Evolutionary conservation across 192 early-diverging fungal species (phyloP).

Genomic region (Entophlyctis luteolus): DNA sequence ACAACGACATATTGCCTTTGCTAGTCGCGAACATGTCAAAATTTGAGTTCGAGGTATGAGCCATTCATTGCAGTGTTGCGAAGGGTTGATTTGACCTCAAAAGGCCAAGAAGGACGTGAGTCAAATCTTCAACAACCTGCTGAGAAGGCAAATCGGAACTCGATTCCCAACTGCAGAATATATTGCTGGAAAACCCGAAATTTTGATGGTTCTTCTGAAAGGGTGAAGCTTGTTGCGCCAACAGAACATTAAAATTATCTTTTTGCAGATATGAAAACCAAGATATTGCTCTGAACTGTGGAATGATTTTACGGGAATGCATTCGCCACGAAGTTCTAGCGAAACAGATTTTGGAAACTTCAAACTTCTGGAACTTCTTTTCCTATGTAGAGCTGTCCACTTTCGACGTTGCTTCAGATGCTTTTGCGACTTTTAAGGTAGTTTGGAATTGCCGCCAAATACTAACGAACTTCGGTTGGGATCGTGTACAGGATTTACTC

Average conservation of each 20-base stretch:
- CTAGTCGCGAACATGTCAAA: slow-evolving; percentile 84
- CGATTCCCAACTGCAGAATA: slow-evolving; percentile 96
- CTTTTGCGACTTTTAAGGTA: slow-evolving; percentile 95
- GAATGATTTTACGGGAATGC: slow-evolving; percentile 95
- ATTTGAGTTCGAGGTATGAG: slow-evolving; percentile 80
- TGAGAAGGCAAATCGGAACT: slow-evolving; percentile 89
- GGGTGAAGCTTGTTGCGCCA: slow-evolving; percentile 50
- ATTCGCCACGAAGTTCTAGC: slow-evolving; percentile 89
- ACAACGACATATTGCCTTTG: slow-evolving; percentile 81
- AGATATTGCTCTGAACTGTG: slow-evolving; percentile 95
- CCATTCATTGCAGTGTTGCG: not conserved
- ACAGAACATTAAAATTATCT: not conserved
- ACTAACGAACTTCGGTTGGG: too few relatives aligned
- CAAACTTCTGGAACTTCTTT: slow-evolving; percentile 91
- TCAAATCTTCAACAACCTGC: slow-evolving; percentile 94
- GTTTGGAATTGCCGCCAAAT: too few relatives aligned
- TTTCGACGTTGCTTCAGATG: slow-evolving; percentile 98
- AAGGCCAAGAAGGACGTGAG: slow-evolving; percentile 95
- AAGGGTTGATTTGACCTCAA: not conserved
- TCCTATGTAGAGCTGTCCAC: slow-evolving; percentile 93
- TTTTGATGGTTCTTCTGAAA: slow-evolving; percentile 75
- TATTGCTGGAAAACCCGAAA: slow-evolving; percentile 76
- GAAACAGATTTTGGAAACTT: slow-evolving; percentile 76
- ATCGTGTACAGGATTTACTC: slow-evolving; percentile 72
- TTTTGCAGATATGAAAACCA: slow-evolving; percentile 82